Conservation (phyloP, 2,329 filamentous ascomycete species). For the Verticillium alfalfae region DNA sequence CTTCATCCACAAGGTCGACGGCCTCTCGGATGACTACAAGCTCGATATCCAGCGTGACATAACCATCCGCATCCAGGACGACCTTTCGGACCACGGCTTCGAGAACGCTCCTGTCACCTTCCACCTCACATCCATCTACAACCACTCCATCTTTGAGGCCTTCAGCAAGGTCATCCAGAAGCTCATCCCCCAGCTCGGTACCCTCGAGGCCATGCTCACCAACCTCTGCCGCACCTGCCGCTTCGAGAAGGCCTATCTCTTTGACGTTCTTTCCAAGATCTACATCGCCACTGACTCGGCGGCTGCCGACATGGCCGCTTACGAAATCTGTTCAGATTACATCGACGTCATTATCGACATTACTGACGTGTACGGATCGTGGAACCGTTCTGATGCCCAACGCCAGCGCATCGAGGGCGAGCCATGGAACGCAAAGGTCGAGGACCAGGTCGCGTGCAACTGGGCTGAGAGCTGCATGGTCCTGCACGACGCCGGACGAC, state of each 20-base stretch:
- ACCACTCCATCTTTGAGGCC: slow-evolving; percentile 96
- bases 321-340: slow-evolving; percentile 97
- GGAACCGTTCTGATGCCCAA: slow-evolving; percentile 51
- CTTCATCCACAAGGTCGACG: slow-evolving; percentile 98
- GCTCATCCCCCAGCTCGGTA: slow-evolving; percentile 86
- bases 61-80: slow-evolving; percentile 91
- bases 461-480: slow-evolving; percentile 66
- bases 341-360: slow-evolving; percentile 98
- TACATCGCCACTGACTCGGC: slow-evolving; percentile 96
- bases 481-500: slow-evolving; percentile 56
- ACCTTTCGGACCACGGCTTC: slow-evolving; percentile 86
- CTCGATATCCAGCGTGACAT: slow-evolving; percentile 96
- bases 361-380: slow-evolving; percentile 86
- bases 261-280: slow-evolving; percentile 96
- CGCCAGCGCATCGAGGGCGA: slow-evolving; percentile 51
- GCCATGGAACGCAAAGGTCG: slow-evolving; percentile 55
- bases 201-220: slow-evolving; percentile 89
- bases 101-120: slow-evolving; percentile 93
- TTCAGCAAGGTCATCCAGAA: slow-evolving; percentile 99
- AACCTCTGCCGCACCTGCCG: slow-evolving; percentile 89
- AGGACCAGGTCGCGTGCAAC: slow-evolving; percentile 60
- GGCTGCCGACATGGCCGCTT: slow-evolving; percentile 89
- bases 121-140: slow-evolving; percentile 96
- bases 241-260: slow-evolving; percentile 97
- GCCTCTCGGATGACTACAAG: slow-evolving; percentile 94